These are phyloP conservation scores for Rhipidocladum racemiflorum DNA, from an alignment of 176 grass and related monocot species.

Conservation along the genomic window DNA sequence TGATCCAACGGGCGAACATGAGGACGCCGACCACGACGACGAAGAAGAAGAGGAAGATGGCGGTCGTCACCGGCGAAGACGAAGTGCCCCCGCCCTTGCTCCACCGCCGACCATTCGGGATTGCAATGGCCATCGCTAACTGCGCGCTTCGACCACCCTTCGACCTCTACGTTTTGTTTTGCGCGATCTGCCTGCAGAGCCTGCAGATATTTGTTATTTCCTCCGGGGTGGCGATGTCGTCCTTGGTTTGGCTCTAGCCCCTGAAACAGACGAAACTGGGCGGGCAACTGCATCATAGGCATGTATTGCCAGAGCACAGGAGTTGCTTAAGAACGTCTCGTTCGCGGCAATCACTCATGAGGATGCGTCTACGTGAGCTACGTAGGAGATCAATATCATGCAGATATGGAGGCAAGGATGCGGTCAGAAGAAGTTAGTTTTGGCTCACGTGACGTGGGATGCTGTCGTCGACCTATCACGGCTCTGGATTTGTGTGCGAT, in stretches of 20 bases:
- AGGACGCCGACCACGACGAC: constrained; percentile 53
- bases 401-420: neutral
- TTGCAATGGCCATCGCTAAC: constrained; percentile 23
- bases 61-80: constrained; percentile 41
- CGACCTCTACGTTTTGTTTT: neutral
- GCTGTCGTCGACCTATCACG: too few species aligned
- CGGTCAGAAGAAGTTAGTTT: too few species aligned
- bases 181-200: neutral
- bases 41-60: constrained; percentile 57
- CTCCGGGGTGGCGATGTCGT: neutral
- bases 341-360: constrained; percentile 21
- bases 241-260: neutral
- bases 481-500: too few species aligned
- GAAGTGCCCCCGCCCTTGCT: constrained; percentile 10
- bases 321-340: neutral
- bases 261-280: neutral
- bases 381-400: neutral
- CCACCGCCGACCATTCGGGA: constrained; percentile 37
- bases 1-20: constrained; percentile 53
- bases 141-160: neutral
- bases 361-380: constrained; percentile 10
- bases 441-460: too few species aligned
- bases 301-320: neutral
- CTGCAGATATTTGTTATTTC: neutral
- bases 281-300: neutral